Evolutionary conservation across 805 yeast genomes (phyloP).

Genomic region (Teunomyces panamensis): DNA sequence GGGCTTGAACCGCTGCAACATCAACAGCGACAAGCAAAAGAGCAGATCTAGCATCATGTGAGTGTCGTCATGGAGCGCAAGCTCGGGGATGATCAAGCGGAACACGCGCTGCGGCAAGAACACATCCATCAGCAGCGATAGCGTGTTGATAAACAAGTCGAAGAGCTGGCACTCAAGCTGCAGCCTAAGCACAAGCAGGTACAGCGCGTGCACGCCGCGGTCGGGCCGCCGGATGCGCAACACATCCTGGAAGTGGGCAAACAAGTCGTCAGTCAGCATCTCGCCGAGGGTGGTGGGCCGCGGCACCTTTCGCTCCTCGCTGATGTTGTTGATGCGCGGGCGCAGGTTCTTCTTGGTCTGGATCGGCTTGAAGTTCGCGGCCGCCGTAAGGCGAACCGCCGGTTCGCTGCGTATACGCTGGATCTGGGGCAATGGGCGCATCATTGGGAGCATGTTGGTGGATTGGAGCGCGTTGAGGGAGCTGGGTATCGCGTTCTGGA

Average conservation of each 20-base stretch:
- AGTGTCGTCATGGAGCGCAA: conserved; percentile 39
- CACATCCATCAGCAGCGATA: conserved; percentile 30
- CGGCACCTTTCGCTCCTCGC: conserved; percentile 4
- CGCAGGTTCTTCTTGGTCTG: conserved; percentile 34
- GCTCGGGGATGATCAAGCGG: conserved; percentile 29
- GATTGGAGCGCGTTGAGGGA: too few relatives aligned
- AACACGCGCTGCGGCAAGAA: conserved; percentile 29
- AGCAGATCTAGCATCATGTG: conserved; percentile 36
- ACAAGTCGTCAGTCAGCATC: conserved; percentile 21
- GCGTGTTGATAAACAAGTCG: conserved; percentile 29
- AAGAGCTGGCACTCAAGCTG: conserved; percentile 30
- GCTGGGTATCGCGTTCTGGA: too few relatives aligned
- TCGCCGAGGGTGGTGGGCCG: conserved; percentile 16
- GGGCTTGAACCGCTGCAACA: conserved; percentile 29
- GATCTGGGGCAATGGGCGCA: conserved; percentile 5
- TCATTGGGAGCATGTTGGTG: neutral
- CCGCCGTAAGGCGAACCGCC: neutral
- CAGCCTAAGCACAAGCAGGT: conserved; percentile 12
- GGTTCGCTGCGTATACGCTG: conserved; percentile 10
- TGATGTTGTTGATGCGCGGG: conserved; percentile 37
- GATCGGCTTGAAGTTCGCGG: conserved; percentile 29
- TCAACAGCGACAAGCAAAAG: conserved; percentile 35
- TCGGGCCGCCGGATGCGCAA: conserved; percentile 15
- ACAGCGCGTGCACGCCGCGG: conserved; percentile 5
- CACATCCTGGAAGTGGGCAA: conserved; percentile 19